Conservation (phyloP, 345 rosid genomes). For the Combretum micranthum region DNA sequence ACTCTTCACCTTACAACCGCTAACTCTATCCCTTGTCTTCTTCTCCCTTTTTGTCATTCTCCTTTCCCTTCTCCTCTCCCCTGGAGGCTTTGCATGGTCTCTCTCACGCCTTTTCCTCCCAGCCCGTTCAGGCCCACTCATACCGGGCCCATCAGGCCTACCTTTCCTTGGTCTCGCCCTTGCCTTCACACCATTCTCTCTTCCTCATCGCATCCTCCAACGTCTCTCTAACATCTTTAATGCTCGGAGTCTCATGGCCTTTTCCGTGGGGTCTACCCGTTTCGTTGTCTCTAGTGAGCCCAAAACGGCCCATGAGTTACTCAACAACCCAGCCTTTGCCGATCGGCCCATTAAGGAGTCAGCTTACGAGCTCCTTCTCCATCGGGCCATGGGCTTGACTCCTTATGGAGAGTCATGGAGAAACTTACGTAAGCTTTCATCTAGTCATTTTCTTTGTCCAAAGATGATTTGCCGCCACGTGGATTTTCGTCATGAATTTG, state of each 20-base stretch:
- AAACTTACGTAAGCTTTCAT: neutral
- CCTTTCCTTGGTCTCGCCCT: neutral
- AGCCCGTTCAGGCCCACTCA: neutral
- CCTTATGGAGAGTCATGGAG: conserved; percentile 1
- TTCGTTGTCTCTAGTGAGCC: neutral
- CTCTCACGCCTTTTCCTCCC: neutral
- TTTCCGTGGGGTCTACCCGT: neutral
- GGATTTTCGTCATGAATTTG: too few relatives aligned
- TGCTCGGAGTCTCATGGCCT: conserved; percentile 2
- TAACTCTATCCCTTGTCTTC: conserved; percentile 1
- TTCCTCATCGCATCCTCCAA: neutral
- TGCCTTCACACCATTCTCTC: neutral
- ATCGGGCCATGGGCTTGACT: conserved; percentile 3
- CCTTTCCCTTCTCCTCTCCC: neutral
- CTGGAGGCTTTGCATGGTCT: conserved; percentile 14
- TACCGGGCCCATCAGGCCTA: neutral
- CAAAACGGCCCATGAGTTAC: neutral
- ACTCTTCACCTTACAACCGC: neutral
- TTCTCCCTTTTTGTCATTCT: neutral
- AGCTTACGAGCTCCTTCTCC: neutral
- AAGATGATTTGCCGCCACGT: neutral
- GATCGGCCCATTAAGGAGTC: conserved; percentile 4
- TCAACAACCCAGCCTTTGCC: conserved; percentile 2
- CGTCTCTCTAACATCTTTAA: neutral
- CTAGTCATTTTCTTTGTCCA: neutral